Base-by-base conservation (phyloP, 2,329 filamentous ascomycete species). In the Pseudogymnoascus sp. region DNA sequence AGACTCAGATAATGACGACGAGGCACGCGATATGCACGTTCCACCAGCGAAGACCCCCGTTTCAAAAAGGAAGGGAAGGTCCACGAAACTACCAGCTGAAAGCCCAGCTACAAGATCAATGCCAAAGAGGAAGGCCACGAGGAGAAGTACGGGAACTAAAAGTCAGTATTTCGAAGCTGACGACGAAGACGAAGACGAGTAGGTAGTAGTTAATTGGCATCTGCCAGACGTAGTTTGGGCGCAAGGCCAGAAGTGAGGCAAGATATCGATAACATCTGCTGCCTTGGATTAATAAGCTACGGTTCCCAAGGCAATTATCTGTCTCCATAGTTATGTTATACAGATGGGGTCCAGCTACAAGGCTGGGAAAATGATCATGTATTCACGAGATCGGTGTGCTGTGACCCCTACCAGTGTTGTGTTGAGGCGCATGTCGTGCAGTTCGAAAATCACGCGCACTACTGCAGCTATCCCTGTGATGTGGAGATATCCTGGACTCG, bases 81-180 rank as follows among this genome's bases (percentile, higher is more conserved):
- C 58, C 15, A 27, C 60, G 38, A 38, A 15, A 35, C 29, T 62
- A 35, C 42, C 44, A 58, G 44, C 8, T 27, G 42, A 62, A 21
- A 48, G 38, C 21, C 33, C 60, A 7, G 44, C 29, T 35, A 36
- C 59, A n/a, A 61, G 62, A 27, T 31, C 36, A n/a, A 48, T 62
- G 29, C 62, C 59, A 35, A 62, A 21, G 27, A 36, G 62, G 17
- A 55, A 58, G 29, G 60, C 62, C 12, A 25, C 62, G 39, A 61
- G 61, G 55, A 44, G 41, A 59, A 64, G 63, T 33, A 61, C 62
- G 44, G 60, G 15, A 21, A 38, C 62, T 31, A 62, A 60, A 42
- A 65, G 63, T 60, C 62, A 36, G 12, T 64, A 62, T 41, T 64
- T 63, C 29, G 60, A 66, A 31, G 17, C 60, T 60, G 27, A 29